Evolutionary conservation across 306 rosid species (phyloP), one percentile per base, ranked within the genome.

Genomic region (Nissolia schottii): DNA sequence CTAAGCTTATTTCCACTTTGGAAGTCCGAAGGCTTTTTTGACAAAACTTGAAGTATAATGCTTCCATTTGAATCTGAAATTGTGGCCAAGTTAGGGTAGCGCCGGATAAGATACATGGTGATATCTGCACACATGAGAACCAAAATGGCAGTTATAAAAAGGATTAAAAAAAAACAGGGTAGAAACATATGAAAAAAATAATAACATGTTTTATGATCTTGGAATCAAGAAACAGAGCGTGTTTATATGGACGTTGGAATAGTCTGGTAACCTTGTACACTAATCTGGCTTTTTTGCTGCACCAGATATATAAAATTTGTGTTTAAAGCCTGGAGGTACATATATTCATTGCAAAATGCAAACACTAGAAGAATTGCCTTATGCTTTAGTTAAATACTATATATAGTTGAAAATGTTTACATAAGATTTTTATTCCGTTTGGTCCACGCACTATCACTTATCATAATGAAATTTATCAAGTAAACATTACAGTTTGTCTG

Each of bases 1-100:
- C 86, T 81, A 75, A 87, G 71, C 50, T 75, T 82, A 27, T 63
- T 71, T 64, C 85, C 87, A 85, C 89, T 78, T n/a, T 72, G 85
- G 69, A 87, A 87, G 70, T 70, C 73, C 14, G 89, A 75, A n/a
- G 85, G 81, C 64, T 56, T 40, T 64, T 70, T 80, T 10, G 88
- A 80, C 57, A 84, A 31, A 40, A 80, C 85, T 64, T 74, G 69
- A 4, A 84, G 82, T 57, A 84, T 63, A 32, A 63, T 28, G 74
- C 85, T 77, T 34, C 88, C 85, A 20, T 74, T 80, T 41, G 82
- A 69, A 18, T 80, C 66, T 19, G 70, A 35, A 40, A 80, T 20
- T 18, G 70, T 69, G 41, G 77, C 85, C 66, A 84, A 64, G 69
- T 74, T 74, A 56, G 85, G 76, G 67, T 77, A 64, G 6, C 27